Evolutionary conservation across 805 yeast species (phyloP), one percentile per base, ranked within the genome.

Genomic region (Candida ficus): DNA sequence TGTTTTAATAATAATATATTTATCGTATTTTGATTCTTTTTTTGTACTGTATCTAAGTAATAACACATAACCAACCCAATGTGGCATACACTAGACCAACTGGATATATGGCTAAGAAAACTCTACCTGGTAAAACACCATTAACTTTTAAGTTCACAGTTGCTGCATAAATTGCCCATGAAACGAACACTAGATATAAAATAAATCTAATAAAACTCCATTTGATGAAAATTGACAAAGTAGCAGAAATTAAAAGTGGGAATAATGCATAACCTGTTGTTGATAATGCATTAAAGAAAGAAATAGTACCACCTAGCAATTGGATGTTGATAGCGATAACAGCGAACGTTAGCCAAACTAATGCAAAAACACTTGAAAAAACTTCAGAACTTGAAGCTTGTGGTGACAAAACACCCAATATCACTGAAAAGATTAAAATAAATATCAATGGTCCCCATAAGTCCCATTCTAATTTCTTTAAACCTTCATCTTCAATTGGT

Each of bases 381-480:
- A 79, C 81, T 39, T 70, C 66, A 7, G 83, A 73, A 39, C 65
- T 63, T 16, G 55, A 46, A 5, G 63, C 57, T 7, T 45, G 41
- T 19, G 57, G 56, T 8, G 60, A 56, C 17, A 54, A 31, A 7
- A 53, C 33, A 2, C 60, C 43, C 47, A 80, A 58, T 18, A 73
- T 62, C 20, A 79, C 74, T 4, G 84, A 65, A 41, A 76, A 75
- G 25, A 67, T 54, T 41, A 82, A 63, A 11, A 81, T 73, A 53
- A 81, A 82, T 23, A 81, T 64, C 41, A 81, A 62, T 6, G 89
- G 89, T 3, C 89, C 89, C 88, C 87, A 76, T 37, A 77, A 56
- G 56, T 76, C 83, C 83, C 82, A 77, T 25, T 75, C 80, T 22
- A 74, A 49, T 28, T 50, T 53, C 33, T 50, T 52, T 25, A 56